phyloP scores from a whole-genome alignment of 176 grass and related monocot species.

The Aegilops umbellulata region DNA sequence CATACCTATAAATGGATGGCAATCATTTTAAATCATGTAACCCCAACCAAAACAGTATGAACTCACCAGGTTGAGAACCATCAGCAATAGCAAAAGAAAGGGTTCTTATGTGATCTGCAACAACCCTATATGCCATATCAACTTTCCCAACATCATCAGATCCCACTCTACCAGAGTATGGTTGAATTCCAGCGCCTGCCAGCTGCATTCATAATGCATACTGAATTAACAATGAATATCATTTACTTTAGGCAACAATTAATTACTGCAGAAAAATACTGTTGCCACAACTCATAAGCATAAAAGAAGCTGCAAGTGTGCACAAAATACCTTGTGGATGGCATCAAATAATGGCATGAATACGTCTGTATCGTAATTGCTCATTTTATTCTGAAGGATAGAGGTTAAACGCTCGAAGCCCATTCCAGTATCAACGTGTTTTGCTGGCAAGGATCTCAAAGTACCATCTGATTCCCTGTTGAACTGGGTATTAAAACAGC shows the following conservation, averaged over 20 bases:
- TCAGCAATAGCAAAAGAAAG: slow-evolving; percentile 90
- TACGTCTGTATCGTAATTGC: slow-evolving; percentile 91
- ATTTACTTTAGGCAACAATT: neutral
- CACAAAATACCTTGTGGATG: slow-evolving; percentile 68
- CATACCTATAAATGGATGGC: neutral
- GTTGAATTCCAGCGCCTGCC: slow-evolving; percentile 52
- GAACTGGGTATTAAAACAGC: slow-evolving; percentile 50
- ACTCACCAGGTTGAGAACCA: slow-evolving; percentile 84
- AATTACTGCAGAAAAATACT: neutral
- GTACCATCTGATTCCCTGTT: slow-evolving; percentile 78
- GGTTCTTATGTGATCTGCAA: slow-evolving; percentile 96
- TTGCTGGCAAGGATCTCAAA: slow-evolving; percentile 73
- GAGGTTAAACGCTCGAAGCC: slow-evolving; percentile 88
- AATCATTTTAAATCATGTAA: slow-evolving; percentile 4
- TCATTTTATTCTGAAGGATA: slow-evolving; percentile 97
- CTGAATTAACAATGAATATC: slow-evolving; percentile 27
- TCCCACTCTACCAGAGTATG: slow-evolving; percentile 74
- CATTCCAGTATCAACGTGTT: slow-evolving; percentile 93
- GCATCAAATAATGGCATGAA: slow-evolving; percentile 89
- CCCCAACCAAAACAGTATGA: neutral
- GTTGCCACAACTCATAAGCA: neutral
- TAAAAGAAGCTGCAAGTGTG: slow-evolving; percentile 14
- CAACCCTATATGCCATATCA: slow-evolving; percentile 98
- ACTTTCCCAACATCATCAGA: slow-evolving; percentile 77
- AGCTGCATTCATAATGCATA: slow-evolving; percentile 35